Evolutionary conservation across 2,329 filamentous ascomycete genomes (phyloP).

Genomic region (Phoma sp.): DNA sequence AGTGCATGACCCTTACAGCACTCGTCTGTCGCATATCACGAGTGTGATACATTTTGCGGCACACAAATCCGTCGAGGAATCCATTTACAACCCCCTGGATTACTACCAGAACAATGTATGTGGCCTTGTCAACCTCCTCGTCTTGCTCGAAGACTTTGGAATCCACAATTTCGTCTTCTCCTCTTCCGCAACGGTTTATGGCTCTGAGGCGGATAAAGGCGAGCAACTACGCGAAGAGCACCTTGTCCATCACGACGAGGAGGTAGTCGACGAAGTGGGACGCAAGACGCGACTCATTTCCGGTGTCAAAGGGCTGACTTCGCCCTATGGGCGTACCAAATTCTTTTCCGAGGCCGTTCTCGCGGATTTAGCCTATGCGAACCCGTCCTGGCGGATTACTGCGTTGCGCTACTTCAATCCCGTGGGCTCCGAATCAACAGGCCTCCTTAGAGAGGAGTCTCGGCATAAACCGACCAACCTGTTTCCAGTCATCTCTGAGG

Average conservation of each 20-base stretch:
- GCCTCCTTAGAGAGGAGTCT: slow-evolving; percentile 67
- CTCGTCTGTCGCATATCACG: slow-evolving; percentile 52
- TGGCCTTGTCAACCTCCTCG: slow-evolving; percentile 64
- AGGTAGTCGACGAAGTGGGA: slow-evolving; percentile 2
- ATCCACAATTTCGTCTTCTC: slow-evolving; percentile 71
- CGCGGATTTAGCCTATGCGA: slow-evolving; percentile 64
- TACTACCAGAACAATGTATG: slow-evolving; percentile 72
- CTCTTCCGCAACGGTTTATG: slow-evolving; percentile 70
- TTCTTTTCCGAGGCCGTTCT: slow-evolving; percentile 71
- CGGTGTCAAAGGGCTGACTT: slow-evolving; percentile 54
- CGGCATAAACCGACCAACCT: slow-evolving; percentile 66
- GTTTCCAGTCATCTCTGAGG: slow-evolving; percentile 66
- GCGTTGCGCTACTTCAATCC: slow-evolving; percentile 70
- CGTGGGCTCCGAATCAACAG: slow-evolving; percentile 67
- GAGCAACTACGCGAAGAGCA: slow-evolving; percentile 60
- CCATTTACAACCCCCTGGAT: slow-evolving; percentile 63
- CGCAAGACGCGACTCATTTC: slow-evolving; percentile 1
- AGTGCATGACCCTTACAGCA: slow-evolving; percentile 33
- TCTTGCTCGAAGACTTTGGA: slow-evolving; percentile 60
- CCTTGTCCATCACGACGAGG: slow-evolving; percentile 50
- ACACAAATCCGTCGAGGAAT: slow-evolving; percentile 68
- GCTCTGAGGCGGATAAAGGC: slow-evolving; percentile 46
- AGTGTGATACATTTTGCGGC: slow-evolving; percentile 72
- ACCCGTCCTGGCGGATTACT: slow-evolving; percentile 67
- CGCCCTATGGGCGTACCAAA: slow-evolving; percentile 69